Base-by-base conservation (phyloP, 257 asterid genomes). In the Thymus mandschuricus region DNA sequence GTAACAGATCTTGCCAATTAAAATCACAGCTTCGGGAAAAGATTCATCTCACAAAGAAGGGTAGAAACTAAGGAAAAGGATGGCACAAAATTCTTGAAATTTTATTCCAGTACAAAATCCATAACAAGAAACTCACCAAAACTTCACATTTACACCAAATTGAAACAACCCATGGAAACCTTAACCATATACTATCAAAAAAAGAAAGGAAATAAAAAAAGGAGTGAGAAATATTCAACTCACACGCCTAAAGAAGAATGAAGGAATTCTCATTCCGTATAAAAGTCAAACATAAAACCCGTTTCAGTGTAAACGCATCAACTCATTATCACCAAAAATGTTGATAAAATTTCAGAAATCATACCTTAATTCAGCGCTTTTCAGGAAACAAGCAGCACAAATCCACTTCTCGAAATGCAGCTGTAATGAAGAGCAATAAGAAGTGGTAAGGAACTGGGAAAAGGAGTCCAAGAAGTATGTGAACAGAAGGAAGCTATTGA, bases 401-500 rank as follows among this genome's bases (percentile, higher is more conserved):
- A 46, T 41, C 71, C 61, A 45, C 49, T 41, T 45, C 64, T 9
- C 51, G 41, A 49, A 71, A 63, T 5, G n/a, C 40, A 59, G 52
- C 56, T 31, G 45, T 46, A 73, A 71, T 35, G 71, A 60, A 48
- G 59, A 60, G 70, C 57, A 56, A 12, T 71, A 41, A 75, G 68
- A 11, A n/a, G 28, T 1, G 44, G 28, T 10, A 44, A 15, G 58
- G 60, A 56, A 21, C 45, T 41, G 49, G 45, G 63, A 63, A 73
- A 79, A 40, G n/a, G 70, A 59, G 81, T 52, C 55, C 41, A 5
- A 33, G 43, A 70, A 52, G 46, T 41, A 21, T 59, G 60, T 68
- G 76, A 75, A 79, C 29, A 77, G 62, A 75, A 76, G n/a, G 72
- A 74, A 83, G 79, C 79, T 70, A 66, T 5, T 2, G 61, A 73